Conservation (phyloP, 225 moss, liverwort and hornwort species). For the Polytrichum commune region DNA sequence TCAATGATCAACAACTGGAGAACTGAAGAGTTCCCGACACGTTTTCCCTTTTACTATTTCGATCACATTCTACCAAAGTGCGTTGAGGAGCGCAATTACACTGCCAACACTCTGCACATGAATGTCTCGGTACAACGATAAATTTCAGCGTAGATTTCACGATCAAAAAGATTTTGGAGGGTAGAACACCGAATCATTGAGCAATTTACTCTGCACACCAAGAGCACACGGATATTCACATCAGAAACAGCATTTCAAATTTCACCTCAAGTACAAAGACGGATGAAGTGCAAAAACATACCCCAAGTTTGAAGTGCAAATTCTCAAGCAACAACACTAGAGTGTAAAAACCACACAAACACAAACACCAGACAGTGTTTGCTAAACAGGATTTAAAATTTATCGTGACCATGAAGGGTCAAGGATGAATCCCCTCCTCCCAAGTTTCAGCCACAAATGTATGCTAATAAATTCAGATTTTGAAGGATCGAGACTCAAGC, state of each 20-base stretch:
- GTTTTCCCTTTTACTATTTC: not conserved
- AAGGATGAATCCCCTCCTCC: no score
- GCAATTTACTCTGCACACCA: constrained; percentile 20
- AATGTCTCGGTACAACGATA: not conserved
- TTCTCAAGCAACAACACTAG: not conserved
- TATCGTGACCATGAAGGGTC: no score
- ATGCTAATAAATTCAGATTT: no score
- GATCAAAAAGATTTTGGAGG: not conserved
- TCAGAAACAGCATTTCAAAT: not conserved
- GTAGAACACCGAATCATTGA: not conserved
- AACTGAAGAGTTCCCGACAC: not conserved
- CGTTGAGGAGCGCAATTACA: not conserved
- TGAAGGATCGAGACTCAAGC: no score
- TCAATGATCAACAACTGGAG: not conserved
- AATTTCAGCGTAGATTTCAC: not conserved
- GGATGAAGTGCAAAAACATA: no score
- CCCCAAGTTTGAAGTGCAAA: not conserved
- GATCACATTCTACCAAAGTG: not conserved
- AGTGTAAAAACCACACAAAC: no score
- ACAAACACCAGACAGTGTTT: not conserved
- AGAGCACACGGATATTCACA: not conserved
- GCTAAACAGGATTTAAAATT: not conserved
- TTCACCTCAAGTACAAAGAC: no score
- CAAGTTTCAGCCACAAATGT: no score
- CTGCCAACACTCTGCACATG: not conserved